Percentiles rank a stretch among this genome's conserved stretches.
phyloP scores from a whole-genome alignment of 108 stramenopile genomes.

The Conticribra guillardii region DNA sequence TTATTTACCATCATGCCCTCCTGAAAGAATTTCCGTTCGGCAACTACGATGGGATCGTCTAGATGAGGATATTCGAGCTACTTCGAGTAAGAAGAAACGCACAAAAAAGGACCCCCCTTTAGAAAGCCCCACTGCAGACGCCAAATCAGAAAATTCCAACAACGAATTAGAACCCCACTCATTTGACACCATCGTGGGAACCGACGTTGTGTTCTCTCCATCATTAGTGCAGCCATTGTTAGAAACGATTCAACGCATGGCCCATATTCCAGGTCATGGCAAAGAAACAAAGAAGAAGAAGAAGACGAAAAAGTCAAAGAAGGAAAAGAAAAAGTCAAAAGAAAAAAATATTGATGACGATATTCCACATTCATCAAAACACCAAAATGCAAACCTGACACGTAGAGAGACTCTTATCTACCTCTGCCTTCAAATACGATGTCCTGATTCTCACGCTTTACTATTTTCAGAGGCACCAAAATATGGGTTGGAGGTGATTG shows the following conservation, averaged over 20 bases:
- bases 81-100: background rate
- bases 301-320: conserved; percentile 1
- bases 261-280: conserved; percentile 19
- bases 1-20: conserved; percentile 12
- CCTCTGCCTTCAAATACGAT: conserved; percentile 75
- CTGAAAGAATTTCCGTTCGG: conserved; percentile 26
- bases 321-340: background rate
- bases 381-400: no score
- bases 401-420: conserved; percentile 46
- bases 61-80: conserved; percentile 47
- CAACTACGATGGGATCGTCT: conserved; percentile 63
- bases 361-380: no score
- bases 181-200: conserved; percentile 77
- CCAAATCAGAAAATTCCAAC: no score
- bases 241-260: conserved; percentile 55
- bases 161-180: conserved; percentile 50
- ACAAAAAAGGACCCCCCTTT: background rate
- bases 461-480: conserved; percentile 50
- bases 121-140: no score
- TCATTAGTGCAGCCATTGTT: conserved; percentile 63
- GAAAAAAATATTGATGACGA: no score
- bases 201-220: conserved; percentile 77
- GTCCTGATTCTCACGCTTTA: conserved; percentile 61
- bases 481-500: conserved; percentile 52
- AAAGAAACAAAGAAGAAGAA: background rate